phyloP scores from a whole-genome alignment of 345 rosid genomes.

The Populus deltoides region DNA sequence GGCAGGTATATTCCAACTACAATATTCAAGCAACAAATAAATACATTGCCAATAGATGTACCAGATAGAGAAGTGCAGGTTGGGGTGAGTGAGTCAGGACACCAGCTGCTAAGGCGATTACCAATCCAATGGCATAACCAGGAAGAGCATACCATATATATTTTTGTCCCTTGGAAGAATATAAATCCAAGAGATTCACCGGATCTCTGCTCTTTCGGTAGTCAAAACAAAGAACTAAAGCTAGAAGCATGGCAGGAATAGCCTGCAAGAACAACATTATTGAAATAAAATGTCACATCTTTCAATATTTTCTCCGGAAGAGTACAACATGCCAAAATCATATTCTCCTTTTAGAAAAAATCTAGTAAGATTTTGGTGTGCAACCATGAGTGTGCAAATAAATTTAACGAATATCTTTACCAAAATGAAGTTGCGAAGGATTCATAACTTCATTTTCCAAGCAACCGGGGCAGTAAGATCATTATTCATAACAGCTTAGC shows the following conservation, averaged over 20 bases:
- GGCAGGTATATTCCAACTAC: background rate
- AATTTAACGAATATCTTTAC: background rate
- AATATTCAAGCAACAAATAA: background rate
- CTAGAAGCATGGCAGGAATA: slow-evolving; percentile 91
- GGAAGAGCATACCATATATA: slow-evolving; percentile 91
- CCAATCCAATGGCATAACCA: slow-evolving; percentile 80
- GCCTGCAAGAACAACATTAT: slow-evolving; percentile 52
- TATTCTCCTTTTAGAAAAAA: background rate
- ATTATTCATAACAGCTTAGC: background rate
- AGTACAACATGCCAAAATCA: background rate
- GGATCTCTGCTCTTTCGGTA: slow-evolving; percentile 78
- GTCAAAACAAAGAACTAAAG: slow-evolving; percentile 84
- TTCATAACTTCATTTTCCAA: background rate
- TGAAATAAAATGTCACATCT: background rate
- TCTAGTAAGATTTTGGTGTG: background rate
- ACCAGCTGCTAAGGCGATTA: slow-evolving; percentile 80
- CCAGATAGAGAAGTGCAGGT: slow-evolving; percentile 97
- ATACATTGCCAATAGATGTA: slow-evolving; percentile 19
- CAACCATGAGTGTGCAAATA: background rate
- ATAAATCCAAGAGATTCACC: slow-evolving; percentile 57
- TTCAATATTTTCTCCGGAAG: background rate
- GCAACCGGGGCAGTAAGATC: background rate
- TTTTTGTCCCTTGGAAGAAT: slow-evolving; percentile 73
- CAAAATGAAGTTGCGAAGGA: background rate
- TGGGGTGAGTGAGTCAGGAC: slow-evolving; percentile 79